Percentiles rank a stretch among this genome's conserved stretches.
phyloP scores from a whole-genome alignment of 2,329 filamentous ascomycete genomes.

The Dothideomycetes sp. region DNA sequence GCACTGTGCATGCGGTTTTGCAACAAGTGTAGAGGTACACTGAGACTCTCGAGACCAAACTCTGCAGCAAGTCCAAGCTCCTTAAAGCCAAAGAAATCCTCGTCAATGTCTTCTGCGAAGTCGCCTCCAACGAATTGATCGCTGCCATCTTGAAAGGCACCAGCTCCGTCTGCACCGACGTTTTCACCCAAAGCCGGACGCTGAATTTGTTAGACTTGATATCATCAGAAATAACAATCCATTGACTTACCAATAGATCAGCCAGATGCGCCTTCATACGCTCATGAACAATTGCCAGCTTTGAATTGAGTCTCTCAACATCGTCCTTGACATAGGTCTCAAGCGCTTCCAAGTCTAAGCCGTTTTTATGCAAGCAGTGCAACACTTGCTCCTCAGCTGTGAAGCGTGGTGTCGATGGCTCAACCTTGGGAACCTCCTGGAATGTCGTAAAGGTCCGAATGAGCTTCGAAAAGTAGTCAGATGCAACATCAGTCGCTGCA shows the following conservation, averaged over 20 bases:
- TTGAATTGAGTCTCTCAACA: conserved; percentile 71
- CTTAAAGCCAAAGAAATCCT: conserved; percentile 98
- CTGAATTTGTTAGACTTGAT: conserved; percentile 13
- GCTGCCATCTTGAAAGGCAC: conserved; percentile 89
- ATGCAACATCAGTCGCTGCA: conserved; percentile 76
- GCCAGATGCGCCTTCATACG: conserved; percentile 87
- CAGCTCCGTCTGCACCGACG: conserved; percentile 69
- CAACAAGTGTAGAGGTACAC: conserved; percentile 85
- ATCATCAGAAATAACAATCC: neutral
- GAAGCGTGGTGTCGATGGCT: conserved; percentile 46
- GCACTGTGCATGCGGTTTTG: conserved; percentile 82
- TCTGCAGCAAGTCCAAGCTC: conserved; percentile 87
- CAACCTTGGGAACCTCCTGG: conserved; percentile 62
- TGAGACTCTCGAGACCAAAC: conserved; percentile 75
- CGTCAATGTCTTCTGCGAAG: conserved; percentile 93
- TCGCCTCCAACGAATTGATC: conserved; percentile 95
- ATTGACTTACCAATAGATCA: conserved; percentile 56
- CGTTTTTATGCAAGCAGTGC: conserved; percentile 75
- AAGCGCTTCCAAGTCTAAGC: conserved; percentile 67
- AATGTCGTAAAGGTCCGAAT: conserved; percentile 71
- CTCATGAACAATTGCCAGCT: conserved; percentile 77
- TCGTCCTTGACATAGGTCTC: conserved; percentile 89
- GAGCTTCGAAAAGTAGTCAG: conserved; percentile 81
- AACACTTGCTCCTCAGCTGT: conserved; percentile 76
- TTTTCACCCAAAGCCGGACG: conserved; percentile 73